phyloP scores from a whole-genome alignment of 2,329 filamentous ascomycete species.

The Botryotinia narcissicola region DNA sequence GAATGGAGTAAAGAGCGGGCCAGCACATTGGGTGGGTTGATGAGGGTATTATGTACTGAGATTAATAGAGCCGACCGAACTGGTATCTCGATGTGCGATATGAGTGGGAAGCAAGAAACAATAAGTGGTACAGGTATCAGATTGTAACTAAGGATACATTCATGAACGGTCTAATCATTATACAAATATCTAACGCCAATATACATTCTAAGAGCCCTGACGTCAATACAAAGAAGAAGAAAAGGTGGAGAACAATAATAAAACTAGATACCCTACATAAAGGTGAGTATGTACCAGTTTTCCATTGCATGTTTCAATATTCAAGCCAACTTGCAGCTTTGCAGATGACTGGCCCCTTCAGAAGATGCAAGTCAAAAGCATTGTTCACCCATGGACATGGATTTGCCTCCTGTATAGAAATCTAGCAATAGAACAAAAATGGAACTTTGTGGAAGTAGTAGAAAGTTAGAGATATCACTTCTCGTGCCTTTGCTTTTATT shows the following conservation, averaged over 20 bases:
- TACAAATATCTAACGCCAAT: not conserved
- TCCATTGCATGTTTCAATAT: not conserved
- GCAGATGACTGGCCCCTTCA: not conserved
- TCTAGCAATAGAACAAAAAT: not conserved
- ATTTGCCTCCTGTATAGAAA: not conserved
- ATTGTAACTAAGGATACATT: not conserved
- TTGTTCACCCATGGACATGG: not conserved
- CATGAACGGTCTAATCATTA: not conserved
- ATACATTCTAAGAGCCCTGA: not conserved
- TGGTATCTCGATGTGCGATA: slow-evolving; percentile 1
- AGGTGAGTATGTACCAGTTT: not conserved
- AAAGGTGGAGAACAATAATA: slow-evolving; percentile 1
- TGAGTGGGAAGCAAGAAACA: not conserved
- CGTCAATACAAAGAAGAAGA: not conserved
- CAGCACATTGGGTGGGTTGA: slow-evolving; percentile 1
- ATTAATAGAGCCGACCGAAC: not conserved
- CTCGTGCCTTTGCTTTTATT: not conserved
- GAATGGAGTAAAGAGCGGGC: not conserved
- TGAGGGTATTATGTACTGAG: not conserved
- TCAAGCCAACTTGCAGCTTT: not conserved
- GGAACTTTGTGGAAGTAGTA: not conserved
- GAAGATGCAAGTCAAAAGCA: not conserved
- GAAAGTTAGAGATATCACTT: not conserved
- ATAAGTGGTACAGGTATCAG: not conserved
- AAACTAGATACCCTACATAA: not conserved